These are phyloP conservation scores for Lentinus brumalis DNA, from an alignment of 768 basidiomycete genomes.

Conservation along the genomic window DNA sequence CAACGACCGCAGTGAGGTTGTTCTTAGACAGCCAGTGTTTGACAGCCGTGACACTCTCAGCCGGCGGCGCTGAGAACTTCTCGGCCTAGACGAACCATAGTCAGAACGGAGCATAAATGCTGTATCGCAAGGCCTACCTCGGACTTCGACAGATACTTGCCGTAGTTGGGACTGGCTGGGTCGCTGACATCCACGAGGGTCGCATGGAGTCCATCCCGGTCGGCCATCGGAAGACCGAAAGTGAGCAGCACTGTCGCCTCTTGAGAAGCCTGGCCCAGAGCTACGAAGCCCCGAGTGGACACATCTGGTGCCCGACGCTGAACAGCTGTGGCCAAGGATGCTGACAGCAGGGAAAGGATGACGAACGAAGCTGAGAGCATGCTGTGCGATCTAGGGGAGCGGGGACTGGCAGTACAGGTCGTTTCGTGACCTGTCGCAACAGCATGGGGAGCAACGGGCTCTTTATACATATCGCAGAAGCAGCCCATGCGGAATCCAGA, in stretches of 20 bases:
- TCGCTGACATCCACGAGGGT: slow-evolving; percentile 33
- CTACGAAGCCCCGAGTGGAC: slow-evolving; percentile 25
- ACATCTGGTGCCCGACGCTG: too few relatives aligned
- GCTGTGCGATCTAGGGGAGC: too few relatives aligned
- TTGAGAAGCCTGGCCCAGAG: slow-evolving; percentile 28
- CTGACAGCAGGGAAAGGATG: too few relatives aligned
- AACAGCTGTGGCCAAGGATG: too few relatives aligned
- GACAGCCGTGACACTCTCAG: slow-evolving; percentile 25
- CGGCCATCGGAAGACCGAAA: slow-evolving; percentile 33
- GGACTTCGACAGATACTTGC: slow-evolving; percentile 34
- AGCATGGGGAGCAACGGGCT: too few relatives aligned
- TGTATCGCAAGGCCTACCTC: slow-evolving; percentile 23
- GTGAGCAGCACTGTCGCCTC: slow-evolving; percentile 31
- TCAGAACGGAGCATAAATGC: not conserved
- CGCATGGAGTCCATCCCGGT: slow-evolving; percentile 34
- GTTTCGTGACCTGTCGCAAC: too few relatives aligned
- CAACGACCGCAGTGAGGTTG: slow-evolving; percentile 22
- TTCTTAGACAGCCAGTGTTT: slow-evolving; percentile 24
- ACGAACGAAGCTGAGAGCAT: too few relatives aligned
- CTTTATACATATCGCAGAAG: too few relatives aligned
- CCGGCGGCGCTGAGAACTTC: slow-evolving; percentile 20
- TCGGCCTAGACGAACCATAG: not conserved
- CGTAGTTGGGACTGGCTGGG: slow-evolving; percentile 32
- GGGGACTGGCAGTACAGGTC: too few relatives aligned
- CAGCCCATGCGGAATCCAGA: too few relatives aligned